Conservation (phyloP, 352 stramenopile species). For the Phytophthora litchii region DNA sequence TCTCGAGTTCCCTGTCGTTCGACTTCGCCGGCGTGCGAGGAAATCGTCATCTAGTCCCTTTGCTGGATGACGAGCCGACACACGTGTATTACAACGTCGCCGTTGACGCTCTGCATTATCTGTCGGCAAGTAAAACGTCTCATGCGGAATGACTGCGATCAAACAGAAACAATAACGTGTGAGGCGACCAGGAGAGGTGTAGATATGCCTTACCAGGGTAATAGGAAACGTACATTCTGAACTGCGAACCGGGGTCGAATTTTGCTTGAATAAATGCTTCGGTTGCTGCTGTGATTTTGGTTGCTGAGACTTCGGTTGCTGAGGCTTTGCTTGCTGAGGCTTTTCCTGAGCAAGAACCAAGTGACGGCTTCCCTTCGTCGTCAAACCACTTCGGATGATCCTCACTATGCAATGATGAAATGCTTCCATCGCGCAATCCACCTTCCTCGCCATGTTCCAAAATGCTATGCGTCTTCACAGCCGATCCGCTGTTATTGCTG, state of each 20-base stretch:
- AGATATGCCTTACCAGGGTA: neutral
- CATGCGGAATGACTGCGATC: slow-evolving; percentile 26
- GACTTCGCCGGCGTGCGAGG: slow-evolving; percentile 23
- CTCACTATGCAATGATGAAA: slow-evolving; percentile 22
- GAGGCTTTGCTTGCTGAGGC: neutral
- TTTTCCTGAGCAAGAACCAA: slow-evolving; percentile 9
- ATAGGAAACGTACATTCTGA: slow-evolving; percentile 32
- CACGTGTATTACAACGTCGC: slow-evolving; percentile 27
- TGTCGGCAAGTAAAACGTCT: slow-evolving; percentile 33
- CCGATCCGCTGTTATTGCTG: slow-evolving; percentile 8
- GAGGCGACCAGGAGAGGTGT: slow-evolving; percentile 7
- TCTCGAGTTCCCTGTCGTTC: slow-evolving; percentile 33
- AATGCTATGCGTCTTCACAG: slow-evolving; percentile 16
- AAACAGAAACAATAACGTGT: slow-evolving; percentile 3
- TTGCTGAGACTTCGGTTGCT: neutral
- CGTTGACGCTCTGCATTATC: slow-evolving; percentile 25
- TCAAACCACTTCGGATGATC: slow-evolving; percentile 28
- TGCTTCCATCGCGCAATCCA: slow-evolving; percentile 22
- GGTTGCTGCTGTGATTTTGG: neutral
- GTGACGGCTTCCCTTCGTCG: slow-evolving; percentile 23
- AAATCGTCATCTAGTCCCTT: slow-evolving; percentile 16
- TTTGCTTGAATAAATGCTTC: slow-evolving; percentile 8
- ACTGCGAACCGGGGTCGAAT: slow-evolving; percentile 1
- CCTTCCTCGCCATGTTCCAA: slow-evolving; percentile 12
- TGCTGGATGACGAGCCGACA: slow-evolving; percentile 11